These are phyloP conservation scores for Trichophyton rubrum DNA, from an alignment of 2,329 filamentous ascomycete species.

Conservation along the genomic window DNA sequence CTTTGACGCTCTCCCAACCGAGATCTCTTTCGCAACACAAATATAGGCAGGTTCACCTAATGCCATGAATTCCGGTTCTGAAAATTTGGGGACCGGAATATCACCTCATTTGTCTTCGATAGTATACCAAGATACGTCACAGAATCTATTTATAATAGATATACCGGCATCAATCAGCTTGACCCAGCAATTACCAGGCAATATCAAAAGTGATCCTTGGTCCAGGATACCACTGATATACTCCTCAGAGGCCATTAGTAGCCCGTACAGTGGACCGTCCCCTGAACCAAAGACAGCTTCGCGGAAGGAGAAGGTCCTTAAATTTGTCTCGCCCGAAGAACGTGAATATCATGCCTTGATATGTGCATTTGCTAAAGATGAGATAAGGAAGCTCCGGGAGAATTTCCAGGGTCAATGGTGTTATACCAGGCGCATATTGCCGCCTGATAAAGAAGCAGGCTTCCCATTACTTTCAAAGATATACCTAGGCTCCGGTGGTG, in stretches of 20 bases:
- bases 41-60: not conserved
- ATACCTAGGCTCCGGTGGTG: not conserved
- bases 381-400: slow-evolving; percentile 24
- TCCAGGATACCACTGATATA: slow-evolving; percentile 15
- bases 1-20: not conserved
- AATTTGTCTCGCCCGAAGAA: slow-evolving; percentile 24
- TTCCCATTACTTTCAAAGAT: not conserved
- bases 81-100: not conserved
- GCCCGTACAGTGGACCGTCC: slow-evolving; percentile 35
- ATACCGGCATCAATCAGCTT: slow-evolving; percentile 45
- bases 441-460: not conserved
- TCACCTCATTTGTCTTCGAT: slow-evolving; percentile 23
- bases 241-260: slow-evolving; percentile 34
- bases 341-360: slow-evolving; percentile 20
- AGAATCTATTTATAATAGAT: slow-evolving; percentile 42
- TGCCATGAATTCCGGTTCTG: not conserved
- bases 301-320: slow-evolving; percentile 31
- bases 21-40: not conserved
- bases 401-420: slow-evolving; percentile 24
- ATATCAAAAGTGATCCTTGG: slow-evolving; percentile 13
- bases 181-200: slow-evolving; percentile 34
- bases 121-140: slow-evolving; percentile 38
- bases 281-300: slow-evolving; percentile 40
- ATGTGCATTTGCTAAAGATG: slow-evolving; percentile 24
- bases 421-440: slow-evolving; percentile 15